Evolutionary conservation across 176 grass and related monocot genomes (phyloP).

Genomic region (Ananas comosus): DNA sequence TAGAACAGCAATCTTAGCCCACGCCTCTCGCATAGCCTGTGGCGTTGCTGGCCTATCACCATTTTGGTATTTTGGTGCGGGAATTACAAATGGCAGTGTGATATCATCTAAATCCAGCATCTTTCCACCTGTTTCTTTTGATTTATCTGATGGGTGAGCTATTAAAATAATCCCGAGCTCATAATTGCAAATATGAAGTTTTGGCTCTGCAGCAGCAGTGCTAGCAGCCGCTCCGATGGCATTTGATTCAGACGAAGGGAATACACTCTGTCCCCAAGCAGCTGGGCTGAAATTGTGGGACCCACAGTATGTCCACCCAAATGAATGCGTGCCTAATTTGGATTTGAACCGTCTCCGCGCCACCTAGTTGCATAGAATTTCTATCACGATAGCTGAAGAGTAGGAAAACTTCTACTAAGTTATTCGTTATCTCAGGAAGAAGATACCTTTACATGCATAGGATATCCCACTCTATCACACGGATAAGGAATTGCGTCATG

Average conservation of each 20-base stretch:
- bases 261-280: conserved; percentile 57
- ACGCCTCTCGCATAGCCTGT: conserved; percentile 65
- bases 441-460: conserved; percentile 86
- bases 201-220: conserved; percentile 23
- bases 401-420: not conserved
- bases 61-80: conserved; percentile 52
- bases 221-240: conserved; percentile 11
- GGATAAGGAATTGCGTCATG: conserved; percentile 74
- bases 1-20: conserved; percentile 27
- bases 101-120: conserved; percentile 31
- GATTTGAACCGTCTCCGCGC: conserved; percentile 55
- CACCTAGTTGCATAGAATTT: conserved; percentile 30
- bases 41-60: conserved; percentile 53
- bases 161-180: conserved; percentile 72
- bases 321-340: conserved; percentile 29
- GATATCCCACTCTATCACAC: conserved; percentile 49
- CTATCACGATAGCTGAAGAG: not conserved
- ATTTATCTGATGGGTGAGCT: conserved; percentile 20
- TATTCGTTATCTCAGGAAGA: not conserved
- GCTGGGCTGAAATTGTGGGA: conserved; percentile 97
- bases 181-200: conserved; percentile 79
- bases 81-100: conserved; percentile 54
- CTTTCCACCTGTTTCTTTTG: conserved; percentile 25
- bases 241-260: conserved; percentile 38
- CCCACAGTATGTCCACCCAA: conserved; percentile 82